Evolutionary conservation across 176 grass and related monocot species (phyloP), one percentile per base, ranked within the genome.

Genomic region (Tillandsia fasciculata): DNA sequence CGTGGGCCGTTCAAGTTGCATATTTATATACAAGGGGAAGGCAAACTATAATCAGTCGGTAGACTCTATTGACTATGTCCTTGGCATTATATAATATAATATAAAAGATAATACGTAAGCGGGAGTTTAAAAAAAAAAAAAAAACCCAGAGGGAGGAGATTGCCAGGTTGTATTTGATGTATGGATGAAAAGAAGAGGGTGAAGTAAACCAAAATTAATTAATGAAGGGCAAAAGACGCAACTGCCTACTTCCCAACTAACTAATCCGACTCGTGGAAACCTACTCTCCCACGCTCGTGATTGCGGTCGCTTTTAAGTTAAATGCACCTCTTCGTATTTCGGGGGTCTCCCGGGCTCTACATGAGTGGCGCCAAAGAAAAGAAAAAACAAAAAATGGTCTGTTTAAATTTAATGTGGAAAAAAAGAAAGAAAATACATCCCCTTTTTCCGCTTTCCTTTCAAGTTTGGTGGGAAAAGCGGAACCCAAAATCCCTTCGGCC

Each of bases 221-320:
- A 58, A 80, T 56, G 63, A 68, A 26, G 14, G n/a, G 63, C 70
- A 29, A 67, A 73, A 66, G 63, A 74, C 59, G 42, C 76, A 80
- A 63, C 70, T 74, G 66, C 78, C 67, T 63, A 64, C 71, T 80
- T 74, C 70, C 78, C 78, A 80, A 74, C 78, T 33, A 74, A 80
- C 78, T 74, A 26, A 69, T 80, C 70, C 27, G 51, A 58, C 70
- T 64, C 57, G 63, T 74, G 64, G 70, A 74, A 80, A 80, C 53
- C 33, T 61, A 72, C 73, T 64, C 78, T 65, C 58, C 5, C 65
- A 50, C 65, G 67, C 78, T 68, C 73, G 52, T 74, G 78, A 74
- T 74, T 74, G 68, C 15, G 17, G 49, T n/a, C 9, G 64, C 65
- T 67, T 66, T 80, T 74, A 73, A 70, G 58, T 72, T 66, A 79